A percentile compares a stretch with the other conserved stretches of the same genome.
Conservation (phyloP, 2,329 filamentous ascomycete genomes). For the Clonostachys rosea region DNA sequence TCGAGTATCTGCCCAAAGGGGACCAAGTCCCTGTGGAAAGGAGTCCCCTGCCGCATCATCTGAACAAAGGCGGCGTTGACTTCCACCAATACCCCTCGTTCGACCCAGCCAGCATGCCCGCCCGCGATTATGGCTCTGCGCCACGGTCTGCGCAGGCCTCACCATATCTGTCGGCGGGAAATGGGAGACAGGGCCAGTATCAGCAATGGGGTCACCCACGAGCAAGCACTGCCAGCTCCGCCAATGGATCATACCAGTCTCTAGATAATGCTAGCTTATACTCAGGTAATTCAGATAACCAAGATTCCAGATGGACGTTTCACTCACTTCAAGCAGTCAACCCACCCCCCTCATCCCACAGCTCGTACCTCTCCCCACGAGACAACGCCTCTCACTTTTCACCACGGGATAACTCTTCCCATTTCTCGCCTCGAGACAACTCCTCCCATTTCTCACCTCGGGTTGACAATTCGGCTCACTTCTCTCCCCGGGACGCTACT, state of each 20-base stretch:
- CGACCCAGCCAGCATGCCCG: constrained; percentile 48
- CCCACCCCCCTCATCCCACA: constrained; percentile 52
- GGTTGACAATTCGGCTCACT: constrained; percentile 10
- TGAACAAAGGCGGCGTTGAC: constrained; percentile 73
- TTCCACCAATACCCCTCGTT: constrained; percentile 86
- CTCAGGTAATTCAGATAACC: constrained; percentile 48
- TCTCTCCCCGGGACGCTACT: constrained; percentile 45
- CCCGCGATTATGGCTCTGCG: constrained; percentile 55
- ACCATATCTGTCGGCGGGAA: constrained; percentile 24
- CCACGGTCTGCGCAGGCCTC: constrained; percentile 28
- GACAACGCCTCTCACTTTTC: no score
- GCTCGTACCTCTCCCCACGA: constrained; percentile 37
- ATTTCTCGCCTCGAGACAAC: no score
- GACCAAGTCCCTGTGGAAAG: constrained; percentile 60
- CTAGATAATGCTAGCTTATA: constrained; percentile 50
- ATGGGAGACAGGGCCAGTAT: constrained; percentile 67
- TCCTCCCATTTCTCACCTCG: no score
- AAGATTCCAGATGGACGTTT: constrained; percentile 20
- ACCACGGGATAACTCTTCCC: no score
- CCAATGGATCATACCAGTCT: constrained; percentile 48
- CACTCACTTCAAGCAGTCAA: constrained; percentile 37
- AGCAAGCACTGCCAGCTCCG: constrained; percentile 48
- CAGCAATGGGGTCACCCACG: constrained; percentile 67
- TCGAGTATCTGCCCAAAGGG: constrained; percentile 67
- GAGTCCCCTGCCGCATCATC: constrained; percentile 76